Percentiles rank a stretch among this genome's conserved stretches.
phyloP scores from a whole-genome alignment of 2,329 filamentous ascomycete species.

The Diaporthe sp. region DNA sequence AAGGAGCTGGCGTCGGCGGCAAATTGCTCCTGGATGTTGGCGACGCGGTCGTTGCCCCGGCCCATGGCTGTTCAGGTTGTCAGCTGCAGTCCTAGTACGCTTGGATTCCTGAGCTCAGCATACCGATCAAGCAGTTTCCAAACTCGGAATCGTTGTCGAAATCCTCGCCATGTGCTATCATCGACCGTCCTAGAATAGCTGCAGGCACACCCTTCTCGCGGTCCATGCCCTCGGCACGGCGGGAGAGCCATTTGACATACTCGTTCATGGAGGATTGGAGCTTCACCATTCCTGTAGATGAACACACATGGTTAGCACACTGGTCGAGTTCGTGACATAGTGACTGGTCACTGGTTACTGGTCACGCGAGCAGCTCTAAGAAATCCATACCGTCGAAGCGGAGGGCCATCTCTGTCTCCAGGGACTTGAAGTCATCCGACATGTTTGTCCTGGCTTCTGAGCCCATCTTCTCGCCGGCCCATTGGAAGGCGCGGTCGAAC shows the following conservation, averaged over 20 bases:
- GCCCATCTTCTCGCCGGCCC: conserved; percentile 97
- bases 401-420: conserved; percentile 92
- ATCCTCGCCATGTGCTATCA: conserved; percentile 92
- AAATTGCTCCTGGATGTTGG: conserved; percentile 87
- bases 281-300: conserved; percentile 84
- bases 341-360: conserved; percentile 1
- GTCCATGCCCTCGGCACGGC: conserved; percentile 83
- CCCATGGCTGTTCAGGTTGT: conserved; percentile 73
- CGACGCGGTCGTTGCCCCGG: conserved; percentile 88
- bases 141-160: conserved; percentile 93
- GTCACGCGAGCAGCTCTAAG: conserved; percentile 9
- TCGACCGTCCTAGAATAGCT: conserved; percentile 84
- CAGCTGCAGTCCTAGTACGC: conserved; percentile 3
- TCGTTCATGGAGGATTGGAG: conserved; percentile 87
- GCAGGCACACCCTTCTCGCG: conserved; percentile 89
- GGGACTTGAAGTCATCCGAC: conserved; percentile 89
- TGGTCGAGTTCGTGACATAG: not conserved
- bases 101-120: conserved; percentile 47
- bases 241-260: conserved; percentile 90
- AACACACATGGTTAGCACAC: not conserved
- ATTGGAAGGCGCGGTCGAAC: conserved; percentile 96
- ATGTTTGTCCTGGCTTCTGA: conserved; percentile 88
- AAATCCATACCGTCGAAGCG: conserved; percentile 82
- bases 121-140: conserved; percentile 85
- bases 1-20: conserved; percentile 81